These are phyloP conservation scores for Phoenix roebelenii DNA, from an alignment of 176 grass and related monocot species.

Conservation along the genomic window DNA sequence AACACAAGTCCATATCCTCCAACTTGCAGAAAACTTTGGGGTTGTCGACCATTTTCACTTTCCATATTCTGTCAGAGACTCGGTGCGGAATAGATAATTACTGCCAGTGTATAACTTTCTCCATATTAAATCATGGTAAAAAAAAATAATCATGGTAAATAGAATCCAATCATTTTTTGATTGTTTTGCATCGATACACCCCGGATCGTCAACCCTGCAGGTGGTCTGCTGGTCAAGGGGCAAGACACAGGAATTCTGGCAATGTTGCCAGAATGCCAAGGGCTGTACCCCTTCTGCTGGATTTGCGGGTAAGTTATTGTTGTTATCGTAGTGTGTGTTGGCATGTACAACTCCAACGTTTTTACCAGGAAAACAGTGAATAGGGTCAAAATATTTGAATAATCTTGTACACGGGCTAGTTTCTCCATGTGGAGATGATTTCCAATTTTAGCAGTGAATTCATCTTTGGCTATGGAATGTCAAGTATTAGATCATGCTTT, in stretches of 20 bases:
- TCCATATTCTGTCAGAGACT: slow-evolving; percentile 22
- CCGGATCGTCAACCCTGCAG: slow-evolving; percentile 13
- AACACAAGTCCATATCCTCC: slow-evolving; percentile 46
- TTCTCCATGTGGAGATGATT: no score
- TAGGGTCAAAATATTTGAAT: no score
- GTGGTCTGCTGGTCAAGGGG: not conserved
- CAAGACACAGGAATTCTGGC: not conserved
- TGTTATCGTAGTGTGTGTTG: no score
- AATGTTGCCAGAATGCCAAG: no score
- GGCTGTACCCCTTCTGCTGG: no score
- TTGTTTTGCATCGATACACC: slow-evolving; percentile 62
- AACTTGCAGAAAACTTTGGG: slow-evolving; percentile 63
- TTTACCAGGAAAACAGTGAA: no score
- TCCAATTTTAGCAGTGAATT: no score
- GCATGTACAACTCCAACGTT: no score
- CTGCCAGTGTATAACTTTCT: slow-evolving; percentile 35
- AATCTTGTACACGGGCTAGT: no score
- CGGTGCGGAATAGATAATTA: slow-evolving; percentile 30
- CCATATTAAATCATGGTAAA: slow-evolving; percentile 95
- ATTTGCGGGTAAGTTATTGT: no score
- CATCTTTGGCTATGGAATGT: no score
- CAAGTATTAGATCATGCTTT: no score
- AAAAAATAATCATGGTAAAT: slow-evolving; percentile 56
- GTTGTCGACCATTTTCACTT: slow-evolving; percentile 68
- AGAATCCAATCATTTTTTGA: slow-evolving; percentile 70